Evolutionary conservation across 1,284 basidiomycete species (phyloP), one percentile per base, ranked within the genome.

Genomic region (Athelia sp.): DNA sequence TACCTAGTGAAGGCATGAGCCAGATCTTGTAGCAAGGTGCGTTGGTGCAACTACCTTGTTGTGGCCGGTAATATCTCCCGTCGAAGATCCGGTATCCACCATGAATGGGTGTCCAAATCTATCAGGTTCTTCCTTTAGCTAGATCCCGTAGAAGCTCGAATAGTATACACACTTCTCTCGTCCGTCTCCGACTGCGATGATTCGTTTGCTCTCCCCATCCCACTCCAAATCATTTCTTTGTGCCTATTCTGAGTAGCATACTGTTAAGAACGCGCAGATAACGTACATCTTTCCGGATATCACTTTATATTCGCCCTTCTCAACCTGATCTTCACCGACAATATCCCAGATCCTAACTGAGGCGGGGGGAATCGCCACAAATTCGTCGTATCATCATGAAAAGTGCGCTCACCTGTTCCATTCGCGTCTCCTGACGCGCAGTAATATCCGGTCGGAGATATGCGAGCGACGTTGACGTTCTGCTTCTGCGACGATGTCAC

Each of bases 121-220:
- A 45, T 45, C 26, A 18, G 14, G 32, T 43, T 44, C 48, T 42
- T 46, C 19, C 52, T 47, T 23, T 23, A 42, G 10, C 46, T 43
- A 21, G 22, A 36, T 1, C 13, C 45, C 19, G 19, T 40, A 47
- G 46, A 24, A 18, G 48, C 26, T 22, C 26, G 6, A 19, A 29
- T 29, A 13, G 0, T 3, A 26, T 18, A 67, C 81, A 55, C 52
- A 93, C 86, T 86, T 90, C 62, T 95, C 95, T 54, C 85, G 80
- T 36, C 96, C 96, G 54, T 98, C 93, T 45, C 97, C 97, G n/a
- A 94, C 96, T 15, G 88, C 93, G 46, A 98, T 89, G 57, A 99
- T 88, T 14, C 97, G 82, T 68, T 98, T 97, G 62, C 90, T 92
- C 66, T 99, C 97, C 3, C 89, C 90, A 62, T 99, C 97, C 94